phyloP scores from a whole-genome alignment of 108 stramenopile genomes.

The Fistulifera pelliculosa region DNA sequence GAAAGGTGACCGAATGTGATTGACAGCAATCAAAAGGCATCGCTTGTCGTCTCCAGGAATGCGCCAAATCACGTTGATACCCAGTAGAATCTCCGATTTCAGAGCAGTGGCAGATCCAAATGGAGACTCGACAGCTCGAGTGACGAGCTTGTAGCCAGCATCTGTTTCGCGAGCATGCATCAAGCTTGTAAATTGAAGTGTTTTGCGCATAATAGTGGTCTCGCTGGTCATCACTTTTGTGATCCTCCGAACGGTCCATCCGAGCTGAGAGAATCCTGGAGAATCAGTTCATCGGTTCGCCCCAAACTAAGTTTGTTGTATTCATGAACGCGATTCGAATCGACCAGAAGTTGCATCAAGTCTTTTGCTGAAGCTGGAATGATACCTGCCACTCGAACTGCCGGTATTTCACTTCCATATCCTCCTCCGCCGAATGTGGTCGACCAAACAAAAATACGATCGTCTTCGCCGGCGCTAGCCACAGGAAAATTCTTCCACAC shows the following conservation, averaged over 20 bases:
- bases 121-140: slow-evolving; percentile 41
- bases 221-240: slow-evolving; percentile 65
- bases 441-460: slow-evolving; percentile 48
- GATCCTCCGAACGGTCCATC: slow-evolving; percentile 44
- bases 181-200: slow-evolving; percentile 47
- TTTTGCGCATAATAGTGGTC: slow-evolving; percentile 47
- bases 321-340: slow-evolving; percentile 55
- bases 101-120: slow-evolving; percentile 14
- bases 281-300: slow-evolving; percentile 42
- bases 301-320: slow-evolving; percentile 77
- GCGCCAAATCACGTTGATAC: slow-evolving; percentile 52
- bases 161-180: slow-evolving; percentile 56
- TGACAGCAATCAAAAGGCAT: slow-evolving; percentile 67
- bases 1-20: slow-evolving; percentile 65
- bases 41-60: slow-evolving; percentile 30
- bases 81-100: slow-evolving; percentile 63
- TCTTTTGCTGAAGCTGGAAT: slow-evolving; percentile 45
- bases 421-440: slow-evolving; percentile 53
- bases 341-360: slow-evolving; percentile 59
- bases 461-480: not conserved
- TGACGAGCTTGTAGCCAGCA: slow-evolving; percentile 69
- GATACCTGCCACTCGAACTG: slow-evolving; percentile 51
- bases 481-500: not conserved
- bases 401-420: slow-evolving; percentile 63
- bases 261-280: slow-evolving; percentile 38